These are phyloP conservation scores for Tuber umbilicatum DNA, from an alignment of 495 filamentous ascomycete species.

Conservation along the genomic window DNA sequence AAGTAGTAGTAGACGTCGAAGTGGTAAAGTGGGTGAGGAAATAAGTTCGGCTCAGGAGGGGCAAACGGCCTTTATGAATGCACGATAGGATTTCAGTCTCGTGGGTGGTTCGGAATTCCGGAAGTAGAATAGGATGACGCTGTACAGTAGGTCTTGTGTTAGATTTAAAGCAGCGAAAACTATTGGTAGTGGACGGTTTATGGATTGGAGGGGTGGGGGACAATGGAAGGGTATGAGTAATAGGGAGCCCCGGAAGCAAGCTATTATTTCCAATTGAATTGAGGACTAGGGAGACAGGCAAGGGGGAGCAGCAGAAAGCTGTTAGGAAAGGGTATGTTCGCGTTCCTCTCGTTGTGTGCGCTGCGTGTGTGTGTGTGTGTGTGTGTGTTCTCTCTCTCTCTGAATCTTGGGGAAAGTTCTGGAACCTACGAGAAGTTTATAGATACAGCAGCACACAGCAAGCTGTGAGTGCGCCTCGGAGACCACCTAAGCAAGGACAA, in stretches of 20 bases:
- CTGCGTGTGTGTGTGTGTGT: background rate
- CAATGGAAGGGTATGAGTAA: background rate
- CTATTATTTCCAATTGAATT: background rate
- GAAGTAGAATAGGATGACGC: background rate
- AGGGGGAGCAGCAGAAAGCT: background rate
- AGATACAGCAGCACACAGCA: background rate
- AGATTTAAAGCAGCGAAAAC: background rate
- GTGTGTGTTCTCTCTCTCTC: background rate
- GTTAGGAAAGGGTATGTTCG: background rate
- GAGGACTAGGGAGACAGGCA: background rate
- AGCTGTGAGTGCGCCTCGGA: background rate
- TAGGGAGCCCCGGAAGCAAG: background rate
- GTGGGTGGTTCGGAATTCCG: background rate
- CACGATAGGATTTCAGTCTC: background rate
- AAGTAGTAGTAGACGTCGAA: background rate
- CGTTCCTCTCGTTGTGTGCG: background rate
- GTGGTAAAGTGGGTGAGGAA: background rate
- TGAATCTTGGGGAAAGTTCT: background rate
- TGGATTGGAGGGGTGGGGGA: background rate
- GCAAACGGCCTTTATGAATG: conserved; percentile 20
- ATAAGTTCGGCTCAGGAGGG: conserved; percentile 2
- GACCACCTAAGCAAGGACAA: background rate
- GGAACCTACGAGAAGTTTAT: background rate
- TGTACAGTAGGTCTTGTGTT: background rate
- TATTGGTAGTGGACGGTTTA: background rate